phyloP scores from a whole-genome alignment of 1,284 basidiomycete species.

The Pterulicium gracile region DNA sequence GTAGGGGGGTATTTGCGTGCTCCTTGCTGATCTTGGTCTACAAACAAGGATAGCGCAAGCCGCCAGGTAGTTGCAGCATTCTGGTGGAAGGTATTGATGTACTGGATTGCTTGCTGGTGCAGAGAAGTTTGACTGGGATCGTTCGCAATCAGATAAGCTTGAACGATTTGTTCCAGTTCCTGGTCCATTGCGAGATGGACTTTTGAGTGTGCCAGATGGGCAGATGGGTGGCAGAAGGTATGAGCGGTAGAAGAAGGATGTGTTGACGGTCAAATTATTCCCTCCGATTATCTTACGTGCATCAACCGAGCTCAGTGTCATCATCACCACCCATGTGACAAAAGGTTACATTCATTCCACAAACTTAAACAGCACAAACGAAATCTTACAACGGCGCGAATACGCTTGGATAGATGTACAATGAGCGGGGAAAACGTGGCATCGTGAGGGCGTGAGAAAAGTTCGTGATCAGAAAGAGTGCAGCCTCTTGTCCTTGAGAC shows the following conservation, averaged over 20 bases:
- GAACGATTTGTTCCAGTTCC: constrained; percentile 66
- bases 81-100: constrained; percentile 68
- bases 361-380: background rate
- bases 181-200: constrained; percentile 41
- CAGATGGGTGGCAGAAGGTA: too few species aligned
- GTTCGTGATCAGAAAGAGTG: background rate
- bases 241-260: background rate
- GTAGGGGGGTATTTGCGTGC: constrained; percentile 59
- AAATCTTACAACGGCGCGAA: background rate
- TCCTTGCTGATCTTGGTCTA: constrained; percentile 47
- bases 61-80: constrained; percentile 72
- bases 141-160: constrained; percentile 77
- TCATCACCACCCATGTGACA: background rate
- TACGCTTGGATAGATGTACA: background rate
- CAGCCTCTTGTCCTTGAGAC: background rate
- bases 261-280: background rate
- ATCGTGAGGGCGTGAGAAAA: background rate
- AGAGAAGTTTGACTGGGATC: constrained; percentile 60
- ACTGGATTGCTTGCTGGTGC: constrained; percentile 75
- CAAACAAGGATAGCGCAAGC: constrained; percentile 65
- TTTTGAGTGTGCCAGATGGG: background rate
- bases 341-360: background rate
- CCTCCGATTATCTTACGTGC: constrained; percentile 1
- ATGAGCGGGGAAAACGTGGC: background rate
- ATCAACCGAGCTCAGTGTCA: background rate